Evolutionary conservation across 192 early-diverging fungal genomes (phyloP).

Genomic region (Coemansia sp.): DNA sequence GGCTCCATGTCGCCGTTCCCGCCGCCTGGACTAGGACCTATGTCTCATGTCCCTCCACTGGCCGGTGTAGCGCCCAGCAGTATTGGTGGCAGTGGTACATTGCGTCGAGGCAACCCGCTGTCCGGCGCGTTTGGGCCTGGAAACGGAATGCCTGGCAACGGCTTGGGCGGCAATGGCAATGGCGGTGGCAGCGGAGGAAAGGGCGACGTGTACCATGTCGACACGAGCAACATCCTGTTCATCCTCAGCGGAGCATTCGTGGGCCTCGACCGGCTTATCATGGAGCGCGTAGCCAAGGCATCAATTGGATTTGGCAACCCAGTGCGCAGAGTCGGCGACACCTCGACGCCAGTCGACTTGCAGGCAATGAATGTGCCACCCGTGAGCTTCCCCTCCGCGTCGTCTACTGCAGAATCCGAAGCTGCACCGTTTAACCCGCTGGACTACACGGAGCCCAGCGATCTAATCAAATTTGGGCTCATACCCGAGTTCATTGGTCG

Average conservation of each 20-base stretch:
- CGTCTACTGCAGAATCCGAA: background rate
- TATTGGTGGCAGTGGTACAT: slow-evolving; percentile 6
- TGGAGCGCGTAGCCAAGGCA: slow-evolving; percentile 74
- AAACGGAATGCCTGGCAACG: slow-evolving; percentile 15
- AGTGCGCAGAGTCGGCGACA: slow-evolving; percentile 46
- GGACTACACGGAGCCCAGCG: slow-evolving; percentile 68
- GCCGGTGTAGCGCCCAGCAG: slow-evolving; percentile 11
- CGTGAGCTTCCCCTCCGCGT: slow-evolving; percentile 18
- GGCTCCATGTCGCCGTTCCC: slow-evolving; percentile 34
- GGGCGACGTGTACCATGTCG: slow-evolving; percentile 81
- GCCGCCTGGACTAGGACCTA: slow-evolving; percentile 19
- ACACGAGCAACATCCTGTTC: slow-evolving; percentile 90
- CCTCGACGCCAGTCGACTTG: slow-evolving; percentile 27
- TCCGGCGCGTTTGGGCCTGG: slow-evolving; percentile 36
- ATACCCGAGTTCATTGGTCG: slow-evolving; percentile 90
- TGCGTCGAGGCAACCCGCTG: slow-evolving; percentile 40
- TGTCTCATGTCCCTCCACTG: slow-evolving; percentile 21
- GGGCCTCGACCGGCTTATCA: slow-evolving; percentile 77
- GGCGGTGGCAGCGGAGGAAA: slow-evolving; percentile 42
- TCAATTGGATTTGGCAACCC: slow-evolving; percentile 78
- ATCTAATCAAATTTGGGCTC: slow-evolving; percentile 81
- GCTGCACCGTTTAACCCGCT: slow-evolving; percentile 53
- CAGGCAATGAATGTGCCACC: slow-evolving; percentile 30
- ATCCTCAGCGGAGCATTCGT: slow-evolving; percentile 88
- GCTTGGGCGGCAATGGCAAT: slow-evolving; percentile 6